These are phyloP conservation scores for Dillenia suffruticosa DNA, from an alignment of 164 flowering plant genomes.

Conservation along the genomic window DNA sequence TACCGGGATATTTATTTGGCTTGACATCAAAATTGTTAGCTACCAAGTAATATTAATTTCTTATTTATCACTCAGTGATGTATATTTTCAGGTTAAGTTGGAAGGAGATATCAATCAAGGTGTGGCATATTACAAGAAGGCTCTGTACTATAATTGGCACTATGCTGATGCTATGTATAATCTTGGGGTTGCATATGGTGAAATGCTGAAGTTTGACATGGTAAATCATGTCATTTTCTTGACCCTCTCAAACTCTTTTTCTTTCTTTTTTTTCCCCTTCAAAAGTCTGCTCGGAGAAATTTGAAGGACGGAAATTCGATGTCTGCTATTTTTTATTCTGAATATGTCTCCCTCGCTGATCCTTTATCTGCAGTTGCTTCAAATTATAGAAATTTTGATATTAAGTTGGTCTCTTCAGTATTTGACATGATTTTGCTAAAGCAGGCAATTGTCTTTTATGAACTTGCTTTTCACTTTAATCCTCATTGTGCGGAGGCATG, in stretches of 20 bases:
- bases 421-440: slow-evolving; percentile 13
- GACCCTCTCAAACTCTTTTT: not conserved
- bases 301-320: too few species aligned
- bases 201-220: slow-evolving; percentile 97
- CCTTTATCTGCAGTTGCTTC: too few species aligned
- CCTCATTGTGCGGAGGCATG: slow-evolving; percentile 99
- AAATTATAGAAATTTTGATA: too few species aligned
- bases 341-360: too few species aligned
- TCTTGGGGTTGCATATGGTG: slow-evolving; percentile 99
- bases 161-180: slow-evolving; percentile 99
- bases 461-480: slow-evolving; percentile 96
- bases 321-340: too few species aligned
- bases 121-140: slow-evolving; percentile 89
- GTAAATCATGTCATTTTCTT: slow-evolving; percentile 25
- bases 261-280: not conserved
- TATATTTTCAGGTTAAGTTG: slow-evolving; percentile 71
- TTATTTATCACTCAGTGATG: slow-evolving; percentile 2
- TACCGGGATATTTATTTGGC: too few species aligned
- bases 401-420: too few species aligned
- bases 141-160: slow-evolving; percentile 95
- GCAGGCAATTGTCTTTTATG: slow-evolving; percentile 97
- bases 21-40: too few species aligned
- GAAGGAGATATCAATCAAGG: slow-evolving; percentile 97
- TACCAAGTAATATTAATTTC: not conserved
- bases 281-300: too few species aligned